Base-by-base conservation (phyloP, 257 asterid genomes). In the Petrea volubilis region DNA sequence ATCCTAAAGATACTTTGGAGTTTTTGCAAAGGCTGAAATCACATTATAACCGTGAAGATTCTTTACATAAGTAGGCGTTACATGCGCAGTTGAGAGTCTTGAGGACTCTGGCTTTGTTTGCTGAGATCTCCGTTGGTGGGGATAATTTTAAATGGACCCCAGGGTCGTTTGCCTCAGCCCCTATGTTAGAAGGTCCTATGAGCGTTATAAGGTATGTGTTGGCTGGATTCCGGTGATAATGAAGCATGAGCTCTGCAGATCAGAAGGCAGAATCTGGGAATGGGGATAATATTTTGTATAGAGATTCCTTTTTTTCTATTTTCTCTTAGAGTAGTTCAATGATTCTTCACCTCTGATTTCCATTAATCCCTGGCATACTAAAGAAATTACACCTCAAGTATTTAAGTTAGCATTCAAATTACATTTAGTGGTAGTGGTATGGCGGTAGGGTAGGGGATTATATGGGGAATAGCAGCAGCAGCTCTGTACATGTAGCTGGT, bases 1-100 rank as follows among this genome's bases (percentile, higher is more conserved):
- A 71, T 92, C 99, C 25, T 94, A 85, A 79, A 80, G 96, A 94
- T 69, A 91, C 97, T 20, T 58, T 91, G 72, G 90, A 91, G 67
- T 90, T 94, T 70, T 67, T 94, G 79, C 87, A 82, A 38, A 94
- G 86, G 84, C 78, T 94, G 81, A 94, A 82, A 80, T 83, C 85
- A 63, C 92, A 80, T 68, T 71, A 78, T 74, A 60, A 59, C 73
- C 63, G 74, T 72, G 68, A 63, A 64, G 73, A 41, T 49, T 44
- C 43, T 53, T 74, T 71, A 74, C 72, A 63, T 65, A 68, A 43
- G 49, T 67, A 67, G 64, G 33, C 3, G 60, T 27, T n/a, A 47
- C 3, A 24, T 28, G 50, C 0, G 51, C 51, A 40, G 46, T 51
- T 33, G 51, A 34, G n/a, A n/a, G 64, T 40, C 52, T 52, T 15